Conservation (phyloP, 2,329 filamentous ascomycete species). For the Hortaea werneckii region DNA sequence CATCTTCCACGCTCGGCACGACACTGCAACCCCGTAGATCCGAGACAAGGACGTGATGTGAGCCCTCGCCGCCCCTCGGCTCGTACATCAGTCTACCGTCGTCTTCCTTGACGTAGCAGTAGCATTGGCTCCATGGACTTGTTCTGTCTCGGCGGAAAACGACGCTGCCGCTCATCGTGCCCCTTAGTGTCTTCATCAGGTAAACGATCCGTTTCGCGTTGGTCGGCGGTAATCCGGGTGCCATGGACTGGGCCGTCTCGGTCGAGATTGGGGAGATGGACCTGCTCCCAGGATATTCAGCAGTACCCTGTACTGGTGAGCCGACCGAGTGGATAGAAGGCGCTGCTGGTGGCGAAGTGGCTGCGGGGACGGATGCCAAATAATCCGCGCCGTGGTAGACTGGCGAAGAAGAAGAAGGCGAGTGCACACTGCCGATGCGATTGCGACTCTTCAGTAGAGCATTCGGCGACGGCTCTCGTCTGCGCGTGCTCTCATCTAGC, state of each 20-base stretch:
- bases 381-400: constrained; percentile 34
- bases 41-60: constrained; percentile 57
- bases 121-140: constrained; percentile 58
- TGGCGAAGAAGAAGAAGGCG: constrained; percentile 47
- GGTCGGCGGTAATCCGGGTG: constrained; percentile 31
- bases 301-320: constrained; percentile 15
- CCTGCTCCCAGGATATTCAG: constrained; percentile 12
- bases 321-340: constrained; percentile 22
- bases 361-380: constrained; percentile 22
- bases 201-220: constrained; percentile 61
- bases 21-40: constrained; percentile 68
- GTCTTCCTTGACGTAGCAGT: constrained; percentile 69
- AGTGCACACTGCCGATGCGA: constrained; percentile 61
- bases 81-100: constrained; percentile 66
- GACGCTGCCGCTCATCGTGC: constrained; percentile 68
- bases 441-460: constrained; percentile 43
- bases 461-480: constrained; percentile 32
- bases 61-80: constrained; percentile 54
- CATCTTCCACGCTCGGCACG: constrained; percentile 40
- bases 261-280: constrained; percentile 23
- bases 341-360: constrained; percentile 15
- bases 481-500: constrained; percentile 34
- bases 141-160: constrained; percentile 57
- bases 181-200: constrained; percentile 68
- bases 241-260: constrained; percentile 18